Conservation (phyloP, 331 rosid species). For the Stylosanthes scabra region DNA sequence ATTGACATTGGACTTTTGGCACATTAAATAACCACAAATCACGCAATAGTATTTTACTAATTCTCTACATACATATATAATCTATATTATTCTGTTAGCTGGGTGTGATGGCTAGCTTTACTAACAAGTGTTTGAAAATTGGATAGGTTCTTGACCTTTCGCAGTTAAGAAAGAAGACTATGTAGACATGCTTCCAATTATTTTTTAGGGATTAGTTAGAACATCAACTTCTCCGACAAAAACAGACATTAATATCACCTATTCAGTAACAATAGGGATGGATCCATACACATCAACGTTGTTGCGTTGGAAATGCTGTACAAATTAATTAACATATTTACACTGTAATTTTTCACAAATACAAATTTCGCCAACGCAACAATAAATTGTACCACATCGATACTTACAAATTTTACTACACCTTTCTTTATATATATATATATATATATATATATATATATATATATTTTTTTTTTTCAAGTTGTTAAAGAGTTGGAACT, state of each 20-base stretch:
- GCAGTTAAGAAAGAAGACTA: slow-evolving; percentile 13
- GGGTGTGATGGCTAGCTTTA: background rate
- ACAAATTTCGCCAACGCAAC: slow-evolving; percentile 34
- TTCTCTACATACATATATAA: background rate
- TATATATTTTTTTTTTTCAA: too few relatives aligned
- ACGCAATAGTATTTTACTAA: slow-evolving; percentile 5
- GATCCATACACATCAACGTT: slow-evolving; percentile 8
- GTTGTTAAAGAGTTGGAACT: too few relatives aligned
- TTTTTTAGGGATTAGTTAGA: slow-evolving; percentile 41
- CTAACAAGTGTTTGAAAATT: slow-evolving; percentile 13
- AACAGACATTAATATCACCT: background rate
- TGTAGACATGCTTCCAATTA: background rate
- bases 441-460: too few relatives aligned
- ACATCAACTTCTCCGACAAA: slow-evolving; percentile 42
- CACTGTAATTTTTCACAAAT: background rate
- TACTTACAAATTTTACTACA: background rate
- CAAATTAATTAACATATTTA: too few relatives aligned
- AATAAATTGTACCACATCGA: slow-evolving; percentile 10
- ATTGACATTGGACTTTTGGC: background rate
- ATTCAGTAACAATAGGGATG: background rate
- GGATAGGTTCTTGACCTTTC: slow-evolving; percentile 23
- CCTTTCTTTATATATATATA: too few relatives aligned
- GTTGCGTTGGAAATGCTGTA: slow-evolving; percentile 32
- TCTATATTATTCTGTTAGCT: background rate
- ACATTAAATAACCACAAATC: background rate